Percentiles rank a stretch among this genome's conserved stretches.
These are phyloP conservation scores for Bifiguratus adelaidae DNA, from an alignment of 192 early-diverging fungal genomes.

Conservation along the genomic window DNA sequence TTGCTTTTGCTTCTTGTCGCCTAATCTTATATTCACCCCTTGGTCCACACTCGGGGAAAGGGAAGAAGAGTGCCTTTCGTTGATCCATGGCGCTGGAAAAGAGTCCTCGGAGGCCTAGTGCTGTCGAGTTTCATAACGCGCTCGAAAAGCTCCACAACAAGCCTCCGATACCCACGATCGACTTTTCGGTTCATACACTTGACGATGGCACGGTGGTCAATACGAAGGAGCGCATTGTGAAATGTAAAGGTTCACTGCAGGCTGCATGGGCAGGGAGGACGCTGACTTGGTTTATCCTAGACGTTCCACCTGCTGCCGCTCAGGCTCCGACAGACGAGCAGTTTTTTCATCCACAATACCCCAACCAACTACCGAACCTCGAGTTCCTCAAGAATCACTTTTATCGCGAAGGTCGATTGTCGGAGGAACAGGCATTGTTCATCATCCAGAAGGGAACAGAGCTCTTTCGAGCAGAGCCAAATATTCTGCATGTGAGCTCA, in stretches of 20 bases:
- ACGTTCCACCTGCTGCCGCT: conserved; percentile 42
- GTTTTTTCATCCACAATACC: conserved; percentile 41
- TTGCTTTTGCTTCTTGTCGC: too few relatives aligned
- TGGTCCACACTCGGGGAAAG: too few relatives aligned
- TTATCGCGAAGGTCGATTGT: conserved; percentile 83
- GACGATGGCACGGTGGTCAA: conserved; percentile 65
- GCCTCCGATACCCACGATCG: conserved; percentile 41
- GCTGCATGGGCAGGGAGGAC: too few relatives aligned
- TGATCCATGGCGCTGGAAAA: too few relatives aligned
- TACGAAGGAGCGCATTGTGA: conserved; percentile 62
- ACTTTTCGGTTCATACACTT: conserved; percentile 67
- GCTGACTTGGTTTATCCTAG: too few relatives aligned
- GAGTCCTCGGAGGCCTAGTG: too few relatives aligned
- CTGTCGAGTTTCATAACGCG: too few relatives aligned
- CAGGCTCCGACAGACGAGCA: conserved; percentile 32
- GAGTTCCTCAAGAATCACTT: conserved; percentile 88
- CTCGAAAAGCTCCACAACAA: background rate
- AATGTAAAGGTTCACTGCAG: too few relatives aligned
- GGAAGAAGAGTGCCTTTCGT: too few relatives aligned
- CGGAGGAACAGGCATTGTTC: conserved; percentile 81
- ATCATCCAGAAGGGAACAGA: conserved; percentile 80
- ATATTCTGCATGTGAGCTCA: conserved; percentile 77
- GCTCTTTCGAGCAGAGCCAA: conserved; percentile 71
- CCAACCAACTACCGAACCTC: conserved; percentile 65
- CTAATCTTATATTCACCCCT: too few relatives aligned